These are phyloP conservation scores for Eucalyptus cladocalyx DNA, from an alignment of 345 rosid species.

Conservation along the genomic window DNA sequence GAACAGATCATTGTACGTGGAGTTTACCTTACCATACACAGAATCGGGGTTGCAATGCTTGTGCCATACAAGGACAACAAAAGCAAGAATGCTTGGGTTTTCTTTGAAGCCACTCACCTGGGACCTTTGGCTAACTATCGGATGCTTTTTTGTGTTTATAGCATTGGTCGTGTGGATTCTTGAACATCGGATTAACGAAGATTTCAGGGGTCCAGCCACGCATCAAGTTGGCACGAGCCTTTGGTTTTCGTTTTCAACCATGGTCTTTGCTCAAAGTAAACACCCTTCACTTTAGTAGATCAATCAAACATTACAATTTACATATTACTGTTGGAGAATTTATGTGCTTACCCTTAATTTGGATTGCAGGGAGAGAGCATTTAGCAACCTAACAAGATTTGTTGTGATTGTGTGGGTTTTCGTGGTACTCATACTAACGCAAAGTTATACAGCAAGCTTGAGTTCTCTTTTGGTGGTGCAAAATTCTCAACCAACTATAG, in stretches of 20 bases:
- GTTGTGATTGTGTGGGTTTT: not conserved
- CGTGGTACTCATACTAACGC: not conserved
- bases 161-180: not conserved
- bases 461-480: not conserved
- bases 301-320: not conserved
- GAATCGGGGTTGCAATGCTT: not conserved
- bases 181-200: not conserved
- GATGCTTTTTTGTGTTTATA: not conserved
- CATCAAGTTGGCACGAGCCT: not conserved
- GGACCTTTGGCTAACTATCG: not conserved
- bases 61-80: not conserved
- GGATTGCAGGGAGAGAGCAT: not conserved
- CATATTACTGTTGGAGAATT: not conserved
- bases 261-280: not conserved
- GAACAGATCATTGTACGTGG: not conserved
- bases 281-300: not conserved
- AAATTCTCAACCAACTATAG: too few species aligned
- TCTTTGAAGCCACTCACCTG: not conserved
- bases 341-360: not conserved
- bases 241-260: not conserved
- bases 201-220: not conserved
- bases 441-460: not conserved
- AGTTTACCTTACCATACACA: not conserved
- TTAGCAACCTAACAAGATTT: not conserved
- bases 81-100: not conserved